Percentiles rank a stretch among this genome's conserved stretches.
These are phyloP conservation scores for Shiraia bambusicola DNA, from an alignment of 2,329 filamentous ascomycete genomes.

Conservation along the genomic window DNA sequence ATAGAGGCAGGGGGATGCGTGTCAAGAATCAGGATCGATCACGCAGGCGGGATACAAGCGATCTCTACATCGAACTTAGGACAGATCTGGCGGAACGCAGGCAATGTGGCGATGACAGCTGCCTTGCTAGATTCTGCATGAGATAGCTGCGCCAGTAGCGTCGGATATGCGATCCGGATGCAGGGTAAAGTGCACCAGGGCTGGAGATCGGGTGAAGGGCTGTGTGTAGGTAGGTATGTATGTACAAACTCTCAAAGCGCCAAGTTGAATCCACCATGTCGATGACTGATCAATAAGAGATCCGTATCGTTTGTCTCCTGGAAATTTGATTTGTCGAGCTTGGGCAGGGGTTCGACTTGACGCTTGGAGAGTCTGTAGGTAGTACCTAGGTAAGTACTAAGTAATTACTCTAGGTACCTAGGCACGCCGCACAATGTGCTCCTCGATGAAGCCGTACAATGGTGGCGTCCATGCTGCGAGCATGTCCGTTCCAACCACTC, in stretches of 20 bases:
- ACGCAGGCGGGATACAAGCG: conserved; percentile 22
- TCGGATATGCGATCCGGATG: conserved; percentile 30
- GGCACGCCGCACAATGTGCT: conserved; percentile 15
- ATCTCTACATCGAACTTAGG: conserved; percentile 29
- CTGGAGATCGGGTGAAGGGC: conserved; percentile 12
- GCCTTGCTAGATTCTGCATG: conserved; percentile 33
- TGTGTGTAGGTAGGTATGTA: too few relatives aligned
- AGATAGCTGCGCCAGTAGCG: conserved; percentile 28
- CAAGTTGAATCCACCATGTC: too few relatives aligned
- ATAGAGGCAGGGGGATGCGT: conserved; percentile 21
- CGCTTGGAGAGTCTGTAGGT: too few relatives aligned
- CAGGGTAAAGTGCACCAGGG: conserved; percentile 27
- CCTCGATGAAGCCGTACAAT: conserved; percentile 16
- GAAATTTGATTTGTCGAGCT: too few relatives aligned
- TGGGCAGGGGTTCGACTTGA: too few relatives aligned
- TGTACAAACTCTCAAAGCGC: too few relatives aligned
- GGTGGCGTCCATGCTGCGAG: conserved; percentile 14
- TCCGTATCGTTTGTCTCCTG: too few relatives aligned
- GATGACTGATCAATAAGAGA: too few relatives aligned
- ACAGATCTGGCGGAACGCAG: conserved; percentile 32
- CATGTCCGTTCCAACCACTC: conserved; percentile 16
- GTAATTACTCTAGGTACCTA: too few relatives aligned
- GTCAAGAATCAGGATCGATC: conserved; percentile 28
- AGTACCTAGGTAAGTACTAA: too few relatives aligned
- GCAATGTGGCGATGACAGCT: conserved; percentile 29